These are phyloP conservation scores for Lyophyllum semitale DNA, from an alignment of 768 basidiomycete genomes.

Conservation along the genomic window DNA sequence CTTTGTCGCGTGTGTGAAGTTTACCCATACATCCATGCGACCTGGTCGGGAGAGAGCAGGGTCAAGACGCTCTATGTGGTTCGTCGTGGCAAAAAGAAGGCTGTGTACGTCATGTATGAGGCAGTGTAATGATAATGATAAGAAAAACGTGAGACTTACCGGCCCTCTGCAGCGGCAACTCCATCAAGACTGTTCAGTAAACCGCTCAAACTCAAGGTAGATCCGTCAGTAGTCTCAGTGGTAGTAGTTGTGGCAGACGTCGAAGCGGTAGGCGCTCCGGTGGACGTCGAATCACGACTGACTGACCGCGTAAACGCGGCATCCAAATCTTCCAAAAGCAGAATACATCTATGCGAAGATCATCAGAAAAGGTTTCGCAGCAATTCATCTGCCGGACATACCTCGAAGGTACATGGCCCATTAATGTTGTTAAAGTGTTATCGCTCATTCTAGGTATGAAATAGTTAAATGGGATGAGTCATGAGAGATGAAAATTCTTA, in stretches of 20 bases:
- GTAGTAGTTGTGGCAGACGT: slow-evolving; percentile 42
- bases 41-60: slow-evolving; percentile 87
- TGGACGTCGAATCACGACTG: slow-evolving; percentile 78
- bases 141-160: slow-evolving; percentile 47
- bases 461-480: slow-evolving; percentile 17
- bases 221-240: slow-evolving; percentile 65
- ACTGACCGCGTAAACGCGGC: slow-evolving; percentile 89
- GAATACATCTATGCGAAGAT: slow-evolving; percentile 67
- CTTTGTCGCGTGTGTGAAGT: slow-evolving; percentile 88
- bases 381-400: slow-evolving; percentile 27
- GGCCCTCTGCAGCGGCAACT: slow-evolving; percentile 83
- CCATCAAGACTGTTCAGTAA: slow-evolving; percentile 85
- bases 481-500: slow-evolving; percentile 29
- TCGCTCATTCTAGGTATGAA: slow-evolving; percentile 74
- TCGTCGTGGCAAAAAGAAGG: slow-evolving; percentile 88
- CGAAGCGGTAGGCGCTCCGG: slow-evolving; percentile 64
- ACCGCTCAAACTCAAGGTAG: slow-evolving; percentile 83
- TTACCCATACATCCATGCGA: slow-evolving; percentile 91
- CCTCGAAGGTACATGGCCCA: slow-evolving; percentile 88
- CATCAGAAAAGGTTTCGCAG: slow-evolving; percentile 10
- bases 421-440: slow-evolving; percentile 82
- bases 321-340: slow-evolving; percentile 92
- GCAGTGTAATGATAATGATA: slow-evolving; percentile 4
- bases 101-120: slow-evolving; percentile 35
- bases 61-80: slow-evolving; percentile 92